Percentiles rank a stretch among this genome's conserved stretches.
phyloP scores from a whole-genome alignment of 495 filamentous ascomycete genomes.

The Beverwykella pulmonaria region DNA sequence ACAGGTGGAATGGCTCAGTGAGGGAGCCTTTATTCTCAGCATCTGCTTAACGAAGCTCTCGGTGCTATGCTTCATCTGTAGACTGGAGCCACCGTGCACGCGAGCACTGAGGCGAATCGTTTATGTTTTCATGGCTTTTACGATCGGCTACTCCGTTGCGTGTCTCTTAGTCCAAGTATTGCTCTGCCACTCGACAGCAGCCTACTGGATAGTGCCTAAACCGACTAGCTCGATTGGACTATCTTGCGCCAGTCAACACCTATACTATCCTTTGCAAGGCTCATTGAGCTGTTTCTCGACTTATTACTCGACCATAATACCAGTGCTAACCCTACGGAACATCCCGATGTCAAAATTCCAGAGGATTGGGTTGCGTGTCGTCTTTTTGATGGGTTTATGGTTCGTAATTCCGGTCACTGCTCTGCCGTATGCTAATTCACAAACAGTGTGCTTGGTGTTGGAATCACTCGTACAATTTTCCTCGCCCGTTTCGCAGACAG shows the following conservation, averaged over 20 bases:
- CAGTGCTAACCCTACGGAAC: conserved; percentile 36
- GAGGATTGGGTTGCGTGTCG: conserved; percentile 32
- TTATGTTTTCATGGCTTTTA: conserved; percentile 35
- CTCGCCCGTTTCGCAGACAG: conserved; percentile 31
- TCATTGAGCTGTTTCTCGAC: conserved; percentile 30
- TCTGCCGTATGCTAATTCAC: background rate
- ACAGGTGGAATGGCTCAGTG: conserved; percentile 38
- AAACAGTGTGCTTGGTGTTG: conserved; percentile 34
- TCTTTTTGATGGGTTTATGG: conserved; percentile 34
- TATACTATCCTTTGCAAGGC: conserved; percentile 36
- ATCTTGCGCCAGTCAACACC: conserved; percentile 35
- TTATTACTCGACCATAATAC: conserved; percentile 39
- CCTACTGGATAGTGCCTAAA: conserved; percentile 41
- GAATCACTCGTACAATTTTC: conserved; percentile 34
- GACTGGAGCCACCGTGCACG: conserved; percentile 35
- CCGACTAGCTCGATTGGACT: conserved; percentile 5
- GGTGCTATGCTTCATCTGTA: conserved; percentile 40
- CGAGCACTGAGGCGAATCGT: conserved; percentile 26
- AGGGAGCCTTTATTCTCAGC: conserved; percentile 38
- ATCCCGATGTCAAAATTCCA: conserved; percentile 35
- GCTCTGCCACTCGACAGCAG: conserved; percentile 36
- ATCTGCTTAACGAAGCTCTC: conserved; percentile 41
- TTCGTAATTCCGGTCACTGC: background rate
- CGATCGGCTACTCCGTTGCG: conserved; percentile 22
- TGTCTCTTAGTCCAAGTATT: conserved; percentile 22